A percentile compares a stretch with the other conserved stretches of the same genome.
Evolutionary conservation across 345 rosid species (phyloP).

Genomic region (Camelina laxa): DNA sequence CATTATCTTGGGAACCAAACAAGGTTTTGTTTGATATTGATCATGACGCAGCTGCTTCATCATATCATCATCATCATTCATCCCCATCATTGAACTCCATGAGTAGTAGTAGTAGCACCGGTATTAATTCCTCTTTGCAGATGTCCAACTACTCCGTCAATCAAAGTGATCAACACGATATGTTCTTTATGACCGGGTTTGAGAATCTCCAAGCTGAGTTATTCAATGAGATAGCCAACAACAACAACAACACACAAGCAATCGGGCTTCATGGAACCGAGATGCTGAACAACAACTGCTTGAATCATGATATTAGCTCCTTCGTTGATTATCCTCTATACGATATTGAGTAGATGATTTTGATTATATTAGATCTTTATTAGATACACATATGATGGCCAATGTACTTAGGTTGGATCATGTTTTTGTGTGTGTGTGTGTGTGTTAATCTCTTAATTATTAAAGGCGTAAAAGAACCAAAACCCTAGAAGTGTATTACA

Average conservation of each 20-base stretch:
- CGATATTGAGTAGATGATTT: slow-evolving; percentile 23
- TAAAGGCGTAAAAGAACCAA: slow-evolving; percentile 21
- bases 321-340: slow-evolving; percentile 35
- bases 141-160: slow-evolving; percentile 20
- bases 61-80: slow-evolving; percentile 27
- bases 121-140: slow-evolving; percentile 29
- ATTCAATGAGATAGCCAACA: slow-evolving; percentile 13
- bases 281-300: neutral
- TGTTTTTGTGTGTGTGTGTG: neutral
- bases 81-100: slow-evolving; percentile 35
- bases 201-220: slow-evolving; percentile 26
- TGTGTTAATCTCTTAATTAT: neutral
- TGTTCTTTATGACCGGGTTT: slow-evolving; percentile 33
- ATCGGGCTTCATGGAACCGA: slow-evolving; percentile 22
- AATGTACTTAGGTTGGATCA: slow-evolving; percentile 21
- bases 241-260: neutral
- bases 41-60: slow-evolving; percentile 24
- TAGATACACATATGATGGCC: slow-evolving; percentile 7
- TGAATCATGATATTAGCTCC: slow-evolving; percentile 31
- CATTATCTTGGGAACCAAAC: slow-evolving; percentile 31
- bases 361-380: slow-evolving; percentile 1
- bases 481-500: slow-evolving; percentile 28
- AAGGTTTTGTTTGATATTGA: slow-evolving; percentile 14
- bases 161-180: slow-evolving; percentile 35
- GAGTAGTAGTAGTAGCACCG: slow-evolving; percentile 31